Evolutionary conservation across 169 alveolate species (phyloP), one percentile per base, ranked within the genome.

Genomic region (Plasmodium billcollinsi): DNA sequence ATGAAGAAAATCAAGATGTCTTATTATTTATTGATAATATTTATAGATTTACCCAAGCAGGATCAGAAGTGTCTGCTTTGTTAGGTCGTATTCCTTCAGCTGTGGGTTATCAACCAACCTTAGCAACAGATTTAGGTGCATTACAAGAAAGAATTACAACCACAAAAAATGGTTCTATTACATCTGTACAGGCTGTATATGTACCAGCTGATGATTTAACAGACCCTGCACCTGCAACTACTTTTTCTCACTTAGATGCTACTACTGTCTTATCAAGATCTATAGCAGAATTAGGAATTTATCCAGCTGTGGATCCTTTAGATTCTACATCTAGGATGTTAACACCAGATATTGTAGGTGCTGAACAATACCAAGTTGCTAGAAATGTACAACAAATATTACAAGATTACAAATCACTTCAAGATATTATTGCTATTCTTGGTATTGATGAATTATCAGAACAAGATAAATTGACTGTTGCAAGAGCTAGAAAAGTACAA

Each of bases 171-270:
- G 99, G 99, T 29, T 97, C 99, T 45, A 98, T 98, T 88, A 98
- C 99, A 43, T 98, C 99, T 33, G 99, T 98, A 73, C 99, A 98
- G 93, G 99, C 99, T 2, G 98, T 98, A 45, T 98, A 98, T 95
- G 99, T 98, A 90, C 99, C 99, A 0, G 99, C 99, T 20, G 99
- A 98, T 90, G 99, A 98, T 95, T 88, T 98, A 69, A 98, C 99
- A 21, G 99, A 98, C 88, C 99, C 99, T 3, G 99, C 99, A 9
- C 99, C 99, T 12, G 99, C 99, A 52, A 98, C 99, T 49, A 98
- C 99, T 20, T 98, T 98, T 95, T 97, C 99, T 43, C 99, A 98
- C 94, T 89, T 98, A 90, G 99, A 98, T 85, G 99, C 99, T 47
- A 98, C 99, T 14, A 98, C 99, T 62, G 99, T 98, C 92, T 93